Conservation (phyloP, 257 asterid genomes). For the Capsicum baccatum region DNA sequence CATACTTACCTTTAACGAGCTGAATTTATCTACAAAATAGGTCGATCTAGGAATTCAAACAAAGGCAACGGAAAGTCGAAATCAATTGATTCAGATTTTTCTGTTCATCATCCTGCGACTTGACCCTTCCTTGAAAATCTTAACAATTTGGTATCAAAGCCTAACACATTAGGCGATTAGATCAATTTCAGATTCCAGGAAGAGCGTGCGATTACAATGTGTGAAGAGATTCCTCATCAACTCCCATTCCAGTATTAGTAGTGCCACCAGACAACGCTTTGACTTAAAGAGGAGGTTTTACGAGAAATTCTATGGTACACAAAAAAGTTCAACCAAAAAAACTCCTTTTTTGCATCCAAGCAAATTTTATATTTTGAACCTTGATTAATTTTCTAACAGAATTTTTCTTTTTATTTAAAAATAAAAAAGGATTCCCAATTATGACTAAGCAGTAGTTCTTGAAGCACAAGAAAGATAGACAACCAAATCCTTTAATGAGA, state of each 20-base stretch:
- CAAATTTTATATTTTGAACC: not conserved
- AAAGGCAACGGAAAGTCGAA: no score
- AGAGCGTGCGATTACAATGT: not conserved
- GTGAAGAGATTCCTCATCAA: constrained; percentile 20
- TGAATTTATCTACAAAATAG: no score
- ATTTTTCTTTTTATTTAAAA: not conserved
- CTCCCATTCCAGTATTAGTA: constrained; percentile 7
- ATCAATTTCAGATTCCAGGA: no score
- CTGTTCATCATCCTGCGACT: no score
- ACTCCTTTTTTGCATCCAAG: not conserved
- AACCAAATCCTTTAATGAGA: constrained; percentile 22
- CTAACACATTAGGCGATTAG: no score
- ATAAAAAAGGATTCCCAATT: not conserved
- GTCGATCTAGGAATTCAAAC: no score
- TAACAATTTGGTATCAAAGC: no score
- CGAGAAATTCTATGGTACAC: constrained; percentile 1
- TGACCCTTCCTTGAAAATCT: no score
- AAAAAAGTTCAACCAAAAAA: not conserved
- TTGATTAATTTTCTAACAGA: not conserved
- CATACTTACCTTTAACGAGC: no score
- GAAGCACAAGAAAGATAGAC: constrained; percentile 9
- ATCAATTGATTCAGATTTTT: no score
- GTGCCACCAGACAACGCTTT: not conserved
- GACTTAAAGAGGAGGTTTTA: not conserved
- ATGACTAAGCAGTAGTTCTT: constrained; percentile 1